Evolutionary conservation across 352 stramenopile genomes (phyloP).

Genomic region (Phytopythium delawarense): DNA sequence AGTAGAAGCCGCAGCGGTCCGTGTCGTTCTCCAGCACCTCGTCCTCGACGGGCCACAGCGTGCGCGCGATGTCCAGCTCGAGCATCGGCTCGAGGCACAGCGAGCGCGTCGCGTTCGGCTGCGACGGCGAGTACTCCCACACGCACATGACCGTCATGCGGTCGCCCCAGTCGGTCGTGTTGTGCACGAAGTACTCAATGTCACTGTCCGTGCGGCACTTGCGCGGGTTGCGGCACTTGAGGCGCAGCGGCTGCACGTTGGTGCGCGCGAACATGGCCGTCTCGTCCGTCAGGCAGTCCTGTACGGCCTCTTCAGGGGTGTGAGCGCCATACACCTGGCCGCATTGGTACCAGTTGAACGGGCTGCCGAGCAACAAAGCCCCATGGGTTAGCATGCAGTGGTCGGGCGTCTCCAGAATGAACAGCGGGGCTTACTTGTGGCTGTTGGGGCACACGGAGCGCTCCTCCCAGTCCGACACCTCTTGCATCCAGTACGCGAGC

Average conservation of each 20-base stretch:
- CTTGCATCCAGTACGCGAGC: slow-evolving; percentile 78
- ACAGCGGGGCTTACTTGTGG: slow-evolving; percentile 47
- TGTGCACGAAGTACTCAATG: slow-evolving; percentile 74
- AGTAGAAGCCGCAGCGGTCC: slow-evolving; percentile 79
- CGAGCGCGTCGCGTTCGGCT: slow-evolving; percentile 35
- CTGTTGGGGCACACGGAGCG: slow-evolving; percentile 76
- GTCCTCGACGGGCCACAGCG: slow-evolving; percentile 40
- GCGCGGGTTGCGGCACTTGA: slow-evolving; percentile 53
- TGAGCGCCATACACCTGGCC: slow-evolving; percentile 34
- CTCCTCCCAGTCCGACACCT: slow-evolving; percentile 80
- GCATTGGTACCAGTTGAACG: slow-evolving; percentile 83
- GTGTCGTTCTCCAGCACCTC: slow-evolving; percentile 73
- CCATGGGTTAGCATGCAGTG: neutral
- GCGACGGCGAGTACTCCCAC: slow-evolving; percentile 62
- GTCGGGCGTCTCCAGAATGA: neutral
- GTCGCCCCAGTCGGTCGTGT: slow-evolving; percentile 79
- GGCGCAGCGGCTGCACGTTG: slow-evolving; percentile 67
- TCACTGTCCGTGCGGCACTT: slow-evolving; percentile 55
- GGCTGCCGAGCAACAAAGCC: slow-evolving; percentile 25
- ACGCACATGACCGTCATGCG: slow-evolving; percentile 82
- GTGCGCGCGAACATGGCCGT: slow-evolving; percentile 63
- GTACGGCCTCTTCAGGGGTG: slow-evolving; percentile 37
- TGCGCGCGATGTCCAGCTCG: slow-evolving; percentile 57
- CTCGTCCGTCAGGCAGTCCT: slow-evolving; percentile 57
- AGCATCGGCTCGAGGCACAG: slow-evolving; percentile 77